Percentiles rank a stretch among this genome's conserved stretches.
phyloP scores from a whole-genome alignment of 2,329 filamentous ascomycete genomes.

The Calonectria pseudoturangicola region DNA sequence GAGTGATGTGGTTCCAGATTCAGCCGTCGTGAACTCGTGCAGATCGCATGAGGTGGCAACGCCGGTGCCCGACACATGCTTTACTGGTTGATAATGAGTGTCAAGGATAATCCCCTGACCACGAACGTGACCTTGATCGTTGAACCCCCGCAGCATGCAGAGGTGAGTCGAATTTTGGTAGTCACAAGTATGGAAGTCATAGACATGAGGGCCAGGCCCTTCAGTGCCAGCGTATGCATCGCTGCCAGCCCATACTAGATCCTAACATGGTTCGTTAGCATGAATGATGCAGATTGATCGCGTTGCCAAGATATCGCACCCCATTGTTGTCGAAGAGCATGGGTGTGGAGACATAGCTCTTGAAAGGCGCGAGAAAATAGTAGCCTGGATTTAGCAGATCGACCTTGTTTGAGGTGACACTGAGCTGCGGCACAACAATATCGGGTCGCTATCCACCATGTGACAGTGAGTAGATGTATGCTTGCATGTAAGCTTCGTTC shows the following conservation, averaged over 20 bases:
- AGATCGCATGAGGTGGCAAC: constrained; percentile 7
- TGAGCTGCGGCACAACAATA: constrained; percentile 1
- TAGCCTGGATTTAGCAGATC: background rate
- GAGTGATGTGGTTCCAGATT: constrained; percentile 8
- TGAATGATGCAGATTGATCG: too few relatives aligned
- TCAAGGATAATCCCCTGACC: constrained; percentile 25
- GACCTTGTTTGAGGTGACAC: background rate
- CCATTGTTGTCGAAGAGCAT: constrained; percentile 3
- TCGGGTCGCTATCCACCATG: background rate
- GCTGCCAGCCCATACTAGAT: constrained; percentile 14
- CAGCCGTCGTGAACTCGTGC: constrained; percentile 2
- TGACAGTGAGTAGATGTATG: constrained; percentile 1
- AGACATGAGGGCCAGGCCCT: constrained; percentile 4
- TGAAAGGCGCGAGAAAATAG: constrained; percentile 11
- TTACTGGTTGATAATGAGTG: constrained; percentile 13
- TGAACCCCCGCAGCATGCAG: constrained; percentile 15
- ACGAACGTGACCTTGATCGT: constrained; percentile 19
- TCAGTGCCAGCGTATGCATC: constrained; percentile 19
- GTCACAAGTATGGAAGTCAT: constrained; percentile 8
- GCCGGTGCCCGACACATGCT: background rate
- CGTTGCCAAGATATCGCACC: background rate
- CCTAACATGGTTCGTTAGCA: background rate
- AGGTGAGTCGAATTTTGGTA: background rate
- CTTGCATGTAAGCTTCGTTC: background rate
- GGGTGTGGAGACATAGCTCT: constrained; percentile 20